Evolutionary conservation across 305 asterid genomes (phyloP).

Genomic region (Solanum hybrid): DNA sequence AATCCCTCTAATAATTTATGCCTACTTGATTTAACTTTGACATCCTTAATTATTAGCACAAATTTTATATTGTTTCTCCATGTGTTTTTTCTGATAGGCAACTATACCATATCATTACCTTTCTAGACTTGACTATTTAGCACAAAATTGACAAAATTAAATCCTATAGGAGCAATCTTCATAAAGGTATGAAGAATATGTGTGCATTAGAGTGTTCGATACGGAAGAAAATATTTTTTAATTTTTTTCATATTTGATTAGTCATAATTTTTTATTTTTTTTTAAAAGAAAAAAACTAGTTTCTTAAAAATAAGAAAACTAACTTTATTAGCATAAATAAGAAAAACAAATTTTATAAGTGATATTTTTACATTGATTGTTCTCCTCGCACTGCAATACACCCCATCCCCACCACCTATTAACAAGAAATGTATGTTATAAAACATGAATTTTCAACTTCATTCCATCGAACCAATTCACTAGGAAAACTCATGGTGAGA

Average conservation of each 20-base stretch:
- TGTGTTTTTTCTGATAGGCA: not conserved
- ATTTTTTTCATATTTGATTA: too few relatives aligned
- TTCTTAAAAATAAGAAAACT: not conserved
- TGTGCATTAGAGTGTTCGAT: not conserved
- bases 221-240: too few relatives aligned
- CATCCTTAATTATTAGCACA: not conserved
- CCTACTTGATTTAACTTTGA: not conserved
- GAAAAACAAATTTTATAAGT: not conserved
- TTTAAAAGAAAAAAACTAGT: too few relatives aligned
- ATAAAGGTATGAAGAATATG: not conserved
- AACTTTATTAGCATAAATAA: not conserved
- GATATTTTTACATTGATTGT: too few relatives aligned
- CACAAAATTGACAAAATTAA: not conserved
- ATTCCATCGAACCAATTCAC: not conserved
- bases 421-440: not conserved
- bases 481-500: not conserved
- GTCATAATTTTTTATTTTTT: too few relatives aligned
- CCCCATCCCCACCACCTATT: not conserved
- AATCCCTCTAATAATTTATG: not conserved
- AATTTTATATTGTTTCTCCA: not conserved
- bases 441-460: too few relatives aligned
- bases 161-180: not conserved
- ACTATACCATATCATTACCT: not conserved
- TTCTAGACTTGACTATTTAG: not conserved
- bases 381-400: too few relatives aligned